A percentile compares a stretch with the other conserved stretches of the same genome.
Evolutionary conservation across 164 flowering plant species (phyloP).

Genomic region (Litsea cubeba): DNA sequence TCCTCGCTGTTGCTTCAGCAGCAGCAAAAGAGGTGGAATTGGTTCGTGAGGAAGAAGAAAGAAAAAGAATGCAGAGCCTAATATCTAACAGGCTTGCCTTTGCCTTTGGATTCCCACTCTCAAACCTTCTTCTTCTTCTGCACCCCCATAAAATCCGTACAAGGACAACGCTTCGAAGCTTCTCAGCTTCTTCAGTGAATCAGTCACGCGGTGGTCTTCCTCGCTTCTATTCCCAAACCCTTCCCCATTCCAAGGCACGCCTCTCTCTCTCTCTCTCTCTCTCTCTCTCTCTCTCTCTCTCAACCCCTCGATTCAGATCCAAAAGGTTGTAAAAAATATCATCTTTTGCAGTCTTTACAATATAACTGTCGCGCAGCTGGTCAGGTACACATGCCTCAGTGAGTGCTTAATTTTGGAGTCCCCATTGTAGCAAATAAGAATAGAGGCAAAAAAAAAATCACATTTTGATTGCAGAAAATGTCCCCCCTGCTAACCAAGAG

Average conservation of each 20-base stretch:
- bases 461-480: too few species aligned
- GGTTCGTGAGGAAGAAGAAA: background rate
- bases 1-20: too few species aligned
- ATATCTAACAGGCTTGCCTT: background rate
- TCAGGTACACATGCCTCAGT: background rate
- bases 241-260: constrained; percentile 63
- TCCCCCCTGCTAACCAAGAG: too few species aligned
- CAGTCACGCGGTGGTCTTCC: constrained; percentile 94
- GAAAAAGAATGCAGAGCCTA: background rate
- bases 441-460: too few species aligned
- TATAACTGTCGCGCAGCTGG: too few species aligned
- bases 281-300: background rate
- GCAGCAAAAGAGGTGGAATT: background rate
- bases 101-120: too few species aligned
- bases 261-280: background rate
- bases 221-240: constrained; percentile 73
- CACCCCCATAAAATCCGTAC: constrained; percentile 2
- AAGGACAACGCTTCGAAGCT: constrained; percentile 26
- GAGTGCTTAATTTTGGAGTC: too few species aligned
- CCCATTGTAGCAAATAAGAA: too few species aligned
- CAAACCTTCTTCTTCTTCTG: background rate
- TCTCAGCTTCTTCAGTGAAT: constrained; percentile 33
- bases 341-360: too few species aligned
- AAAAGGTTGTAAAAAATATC: too few species aligned
- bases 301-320: too few species aligned